Evolutionary conservation across 331 rosid genomes (phyloP), one percentile per base, ranked within the genome.

Genomic region (Quercus tomentella): DNA sequence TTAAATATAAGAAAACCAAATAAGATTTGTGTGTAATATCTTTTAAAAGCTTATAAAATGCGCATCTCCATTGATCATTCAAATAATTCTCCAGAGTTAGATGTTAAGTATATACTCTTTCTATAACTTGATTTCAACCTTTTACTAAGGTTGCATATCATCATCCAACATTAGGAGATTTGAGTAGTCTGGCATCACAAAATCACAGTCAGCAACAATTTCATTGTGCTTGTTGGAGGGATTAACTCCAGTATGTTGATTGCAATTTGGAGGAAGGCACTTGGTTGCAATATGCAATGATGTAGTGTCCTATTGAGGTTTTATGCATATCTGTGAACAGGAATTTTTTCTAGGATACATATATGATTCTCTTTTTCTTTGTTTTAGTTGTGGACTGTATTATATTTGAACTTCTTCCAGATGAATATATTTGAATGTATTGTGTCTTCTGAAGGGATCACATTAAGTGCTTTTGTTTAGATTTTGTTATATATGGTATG

Each of bases 41-140:
- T 60, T 60, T 60, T 31, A 60, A 60, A 57, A 23, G 66, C 66
- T 60, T 60, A 22, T 23, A 60, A 60, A 70, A 68, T 55, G 70
- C 71, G 25, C 37, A 18, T 72, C 37, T 73, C 22, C 43, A 72
- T 68, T 30, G 79, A 74, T 30, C 22, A 20, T 74, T 65, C 20
- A 45, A 73, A 72, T n/a, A 76, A 74, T 31, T 63, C 68, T 28
- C 77, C 54, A 66, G 77, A 73, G 71, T 54, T 55, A 14, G 25
- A 73, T 72, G 31, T 45, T 72, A 41, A 16, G 49, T 52, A 51
- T 6, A 43, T 45, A 18, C 60, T 25, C 22, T 20, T 2, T 28
- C 41, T 73, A 12, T 58, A 20, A 20, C n/a, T 28, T 18, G 10
- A 12, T 72, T 3, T 18, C 16, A 5, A 20, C 10, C 55, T 52